These are phyloP conservation scores for Psilocybe cyanescens DNA, from an alignment of 768 basidiomycete species.

Conservation along the genomic window DNA sequence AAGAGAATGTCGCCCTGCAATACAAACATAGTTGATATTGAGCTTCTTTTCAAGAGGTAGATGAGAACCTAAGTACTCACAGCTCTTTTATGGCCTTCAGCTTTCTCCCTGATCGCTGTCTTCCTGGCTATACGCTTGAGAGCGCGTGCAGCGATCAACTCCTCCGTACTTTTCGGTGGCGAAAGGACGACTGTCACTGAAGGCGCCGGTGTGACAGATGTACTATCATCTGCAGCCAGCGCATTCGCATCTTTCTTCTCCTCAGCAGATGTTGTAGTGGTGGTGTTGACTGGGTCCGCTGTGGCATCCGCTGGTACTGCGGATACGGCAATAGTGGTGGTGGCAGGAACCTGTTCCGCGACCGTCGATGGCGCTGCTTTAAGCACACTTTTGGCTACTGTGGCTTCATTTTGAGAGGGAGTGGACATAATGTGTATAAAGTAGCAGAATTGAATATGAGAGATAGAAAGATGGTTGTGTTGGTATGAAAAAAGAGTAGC, in stretches of 20 bases:
- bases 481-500: background rate
- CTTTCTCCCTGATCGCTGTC: conserved; percentile 20
- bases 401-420: background rate
- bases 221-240: background rate
- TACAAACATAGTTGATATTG: background rate
- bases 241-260: background rate
- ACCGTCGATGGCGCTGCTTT: background rate
- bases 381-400: background rate
- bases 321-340: background rate
- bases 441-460: background rate
- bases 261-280: background rate
- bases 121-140: conserved; percentile 26
- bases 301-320: background rate
- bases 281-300: background rate
- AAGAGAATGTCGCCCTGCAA: conserved; percentile 39
- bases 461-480: background rate
- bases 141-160: conserved; percentile 25
- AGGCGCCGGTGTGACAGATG: conserved; percentile 8
- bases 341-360: background rate
- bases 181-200: conserved; percentile 20
- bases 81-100: conserved; percentile 23
- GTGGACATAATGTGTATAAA: background rate
- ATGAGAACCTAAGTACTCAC: conserved; percentile 14
- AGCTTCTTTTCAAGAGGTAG: background rate
- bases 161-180: conserved; percentile 22